Evolutionary conservation across 2,329 filamentous ascomycete genomes (phyloP).

Genomic region (Paecilomyces sp.): DNA sequence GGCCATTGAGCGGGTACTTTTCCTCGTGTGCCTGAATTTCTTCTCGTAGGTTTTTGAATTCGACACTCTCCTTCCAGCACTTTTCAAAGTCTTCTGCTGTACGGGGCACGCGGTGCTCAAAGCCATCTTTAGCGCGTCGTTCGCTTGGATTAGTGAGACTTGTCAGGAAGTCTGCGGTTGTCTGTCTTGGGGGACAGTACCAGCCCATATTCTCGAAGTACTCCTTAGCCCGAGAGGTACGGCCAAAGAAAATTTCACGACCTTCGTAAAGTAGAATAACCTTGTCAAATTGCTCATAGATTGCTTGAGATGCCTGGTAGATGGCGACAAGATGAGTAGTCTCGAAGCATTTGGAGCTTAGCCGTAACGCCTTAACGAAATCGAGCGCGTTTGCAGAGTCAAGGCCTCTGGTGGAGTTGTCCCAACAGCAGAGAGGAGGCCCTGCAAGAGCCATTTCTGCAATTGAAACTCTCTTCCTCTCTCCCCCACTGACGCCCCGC

Average conservation of each 20-base stretch:
- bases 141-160: slow-evolving; percentile 60
- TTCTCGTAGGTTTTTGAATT: slow-evolving; percentile 21
- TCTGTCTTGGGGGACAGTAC: slow-evolving; percentile 59
- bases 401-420: slow-evolving; percentile 46
- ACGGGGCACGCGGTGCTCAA: slow-evolving; percentile 55
- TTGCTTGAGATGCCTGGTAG: slow-evolving; percentile 47
- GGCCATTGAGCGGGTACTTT: slow-evolving; percentile 24
- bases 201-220: slow-evolving; percentile 67
- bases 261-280: slow-evolving; percentile 68
- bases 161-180: slow-evolving; percentile 63
- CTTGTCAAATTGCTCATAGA: slow-evolving; percentile 64
- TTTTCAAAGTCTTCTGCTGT: slow-evolving; percentile 61
- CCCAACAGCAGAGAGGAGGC: slow-evolving; percentile 26
- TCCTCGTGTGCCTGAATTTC: slow-evolving; percentile 28
- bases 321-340: slow-evolving; percentile 51
- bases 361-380: slow-evolving; percentile 48
- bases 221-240: slow-evolving; percentile 48
- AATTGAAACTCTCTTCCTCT: slow-evolving; percentile 51
- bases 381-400: slow-evolving; percentile 53
- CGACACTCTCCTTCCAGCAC: slow-evolving; percentile 37
- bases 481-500: slow-evolving; percentile 55
- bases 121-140: slow-evolving; percentile 49
- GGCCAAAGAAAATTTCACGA: slow-evolving; percentile 69
- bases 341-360: slow-evolving; percentile 43
- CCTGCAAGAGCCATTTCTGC: slow-evolving; percentile 9